Evolutionary conservation across 2,329 filamentous ascomycete genomes (phyloP).

Genomic region (Pseudocercospora crystallina): DNA sequence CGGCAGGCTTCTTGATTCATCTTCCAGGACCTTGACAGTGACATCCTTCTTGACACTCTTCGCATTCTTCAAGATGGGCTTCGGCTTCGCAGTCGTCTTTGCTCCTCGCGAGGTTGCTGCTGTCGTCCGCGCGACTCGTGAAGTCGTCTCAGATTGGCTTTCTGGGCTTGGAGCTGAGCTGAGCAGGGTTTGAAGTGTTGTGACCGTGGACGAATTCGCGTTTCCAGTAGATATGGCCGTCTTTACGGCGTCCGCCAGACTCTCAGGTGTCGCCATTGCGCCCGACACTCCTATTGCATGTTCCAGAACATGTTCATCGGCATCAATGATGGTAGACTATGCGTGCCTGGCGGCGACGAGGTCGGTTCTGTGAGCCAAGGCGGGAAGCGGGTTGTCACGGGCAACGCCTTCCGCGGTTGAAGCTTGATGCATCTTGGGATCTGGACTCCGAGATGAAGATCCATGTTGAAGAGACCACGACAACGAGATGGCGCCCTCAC

Average conservation of each 20-base stretch:
- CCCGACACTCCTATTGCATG: background rate
- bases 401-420: constrained; percentile 1
- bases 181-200: constrained; percentile 28
- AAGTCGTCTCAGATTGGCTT: constrained; percentile 3
- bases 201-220: constrained; percentile 26
- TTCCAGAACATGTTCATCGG: background rate
- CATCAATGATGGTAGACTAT: background rate
- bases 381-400: constrained; percentile 8
- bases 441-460: too few relatives aligned
- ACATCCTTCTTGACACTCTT: constrained; percentile 14
- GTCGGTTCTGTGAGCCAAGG: too few relatives aligned
- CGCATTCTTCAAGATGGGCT: background rate
- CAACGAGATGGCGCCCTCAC: constrained; percentile 13
- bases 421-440: background rate
- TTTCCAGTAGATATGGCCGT: constrained; percentile 18
- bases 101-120: constrained; percentile 6
- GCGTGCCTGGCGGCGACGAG: background rate
- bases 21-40: constrained; percentile 40
- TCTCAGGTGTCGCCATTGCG: constrained; percentile 18
- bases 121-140: constrained; percentile 2
- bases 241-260: constrained; percentile 21
- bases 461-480: too few relatives aligned
- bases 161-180: constrained; percentile 17
- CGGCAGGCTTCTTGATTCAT: constrained; percentile 42
- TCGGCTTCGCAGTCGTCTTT: constrained; percentile 4